These are phyloP conservation scores for Elsinoe arachidis DNA, from an alignment of 2,329 filamentous ascomycete species.

Conservation along the genomic window DNA sequence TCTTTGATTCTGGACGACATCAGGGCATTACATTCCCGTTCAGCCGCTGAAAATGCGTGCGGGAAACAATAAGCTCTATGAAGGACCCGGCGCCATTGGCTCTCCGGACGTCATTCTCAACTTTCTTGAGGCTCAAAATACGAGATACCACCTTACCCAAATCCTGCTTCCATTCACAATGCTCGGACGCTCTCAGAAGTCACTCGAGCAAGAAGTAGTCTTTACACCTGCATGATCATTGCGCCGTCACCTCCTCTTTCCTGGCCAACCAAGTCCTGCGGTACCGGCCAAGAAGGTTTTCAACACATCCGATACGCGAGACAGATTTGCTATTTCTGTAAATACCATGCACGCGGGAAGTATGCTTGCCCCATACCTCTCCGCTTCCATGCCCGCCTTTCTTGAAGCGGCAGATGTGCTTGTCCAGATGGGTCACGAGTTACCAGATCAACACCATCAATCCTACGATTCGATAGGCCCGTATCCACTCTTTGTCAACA, in stretches of 20 bases:
- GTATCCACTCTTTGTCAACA: not conserved
- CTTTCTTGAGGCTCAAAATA: not conserved
- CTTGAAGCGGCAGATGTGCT: not conserved
- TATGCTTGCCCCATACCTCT: not conserved
- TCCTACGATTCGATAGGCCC: not conserved
- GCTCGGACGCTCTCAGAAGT: not conserved
- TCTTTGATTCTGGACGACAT: too few species aligned
- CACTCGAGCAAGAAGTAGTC: not conserved
- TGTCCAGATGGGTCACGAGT: not conserved
- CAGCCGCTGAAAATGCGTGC: not conserved
- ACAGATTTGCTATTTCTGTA: slow-evolving; percentile 5
- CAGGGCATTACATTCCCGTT: too few species aligned
- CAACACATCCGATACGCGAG: slow-evolving; percentile 1
- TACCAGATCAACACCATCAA: not conserved
- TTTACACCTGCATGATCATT: slow-evolving; percentile 4
- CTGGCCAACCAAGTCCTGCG: not conserved
- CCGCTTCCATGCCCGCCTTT: not conserved
- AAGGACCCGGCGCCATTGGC: slow-evolving; percentile 7
- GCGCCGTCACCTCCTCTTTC: not conserved
- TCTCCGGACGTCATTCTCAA: slow-evolving; percentile 1
- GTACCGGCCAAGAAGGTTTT: not conserved
- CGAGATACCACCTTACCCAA: slow-evolving; percentile 1
- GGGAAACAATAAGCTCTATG: not conserved
- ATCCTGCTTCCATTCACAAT: not conserved
- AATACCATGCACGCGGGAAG: not conserved